Base-by-base conservation (phyloP, 148 eudicot species). In the Spergularia bocconei region DNA sequence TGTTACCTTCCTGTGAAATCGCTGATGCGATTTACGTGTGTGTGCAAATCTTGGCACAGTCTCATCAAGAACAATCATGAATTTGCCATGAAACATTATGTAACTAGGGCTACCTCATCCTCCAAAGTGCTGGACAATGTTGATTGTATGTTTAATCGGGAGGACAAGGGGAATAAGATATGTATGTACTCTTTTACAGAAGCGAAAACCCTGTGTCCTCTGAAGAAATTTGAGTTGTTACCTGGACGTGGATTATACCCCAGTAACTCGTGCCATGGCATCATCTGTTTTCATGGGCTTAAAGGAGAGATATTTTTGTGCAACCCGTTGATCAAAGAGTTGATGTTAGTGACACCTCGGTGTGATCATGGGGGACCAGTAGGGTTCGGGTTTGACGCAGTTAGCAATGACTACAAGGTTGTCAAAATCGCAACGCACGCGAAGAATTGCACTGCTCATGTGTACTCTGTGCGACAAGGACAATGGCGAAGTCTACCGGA, bases 361-460 rank as follows among this genome's bases (percentile, higher is more conserved):
- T 14, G 51, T 8, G 9, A 9, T 39, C 17, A n/a, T 7, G 21
- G 23, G 0, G 2, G 0, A 6, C 6, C 0, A 8, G 53, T 15
- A 3, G 10, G 48, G 48, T 6, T 66, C 0, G 70, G 70, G 1
- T 66, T 66, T 44, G 70, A 66, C 8, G 53, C 70, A 23, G 4
- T 66, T 9, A 47, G 20, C 9, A 66, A 66, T 0, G 70, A 66
- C 70, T 66, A 66, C 70, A 66, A 66, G 70, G 33, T 66, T 66
- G 70, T 66, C 11, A 5, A 7, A 9, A 29, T 29, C 36, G 36
- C 36, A 29, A 29, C 2, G 36, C 36, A 29, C 36, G 36, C 36
- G 36, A 21, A 8, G 1, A 21, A 11, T 29, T 4, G 36, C 36
- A 29, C 36, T 29, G 36, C 36, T 29, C 36, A 29, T 29, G 36